Percentiles rank a stretch among this genome's conserved stretches.
Conservation (phyloP, 2,329 filamentous ascomycete species). For the Diaporthe ampelina region DNA sequence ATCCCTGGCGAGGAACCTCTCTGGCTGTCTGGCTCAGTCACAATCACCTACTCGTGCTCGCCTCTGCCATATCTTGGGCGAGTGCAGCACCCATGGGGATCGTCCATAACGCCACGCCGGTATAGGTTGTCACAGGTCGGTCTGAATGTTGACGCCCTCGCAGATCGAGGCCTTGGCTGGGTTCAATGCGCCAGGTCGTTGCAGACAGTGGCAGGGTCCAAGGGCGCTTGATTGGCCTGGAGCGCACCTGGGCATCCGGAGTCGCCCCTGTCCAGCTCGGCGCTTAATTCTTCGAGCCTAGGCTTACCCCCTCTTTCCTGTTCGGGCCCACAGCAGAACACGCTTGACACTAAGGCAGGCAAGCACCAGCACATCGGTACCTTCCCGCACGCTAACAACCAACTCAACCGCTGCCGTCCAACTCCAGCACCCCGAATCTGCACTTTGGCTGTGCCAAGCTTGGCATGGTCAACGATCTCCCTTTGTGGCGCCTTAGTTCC, state of each 20-base stretch:
- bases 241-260: conserved; percentile 29
- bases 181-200: conserved; percentile 59
- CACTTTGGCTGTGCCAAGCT: neutral
- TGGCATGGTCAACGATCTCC: neutral
- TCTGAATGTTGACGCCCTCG: conserved; percentile 33
- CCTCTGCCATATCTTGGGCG: conserved; percentile 36
- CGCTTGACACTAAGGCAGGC: conserved; percentile 10
- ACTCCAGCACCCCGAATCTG: neutral
- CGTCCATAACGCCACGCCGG: conserved; percentile 27
- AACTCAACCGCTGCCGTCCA: neutral
- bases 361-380: conserved; percentile 32
- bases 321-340: conserved; percentile 2
- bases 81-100: conserved; percentile 17
- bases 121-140: conserved; percentile 45
- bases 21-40: neutral
- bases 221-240: conserved; percentile 54
- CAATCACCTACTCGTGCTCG: neutral
- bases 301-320: conserved; percentile 30
- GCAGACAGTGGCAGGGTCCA: conserved; percentile 57
- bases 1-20: neutral
- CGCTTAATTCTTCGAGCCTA: conserved; percentile 51
- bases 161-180: conserved; percentile 40
- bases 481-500: conserved; percentile 7
- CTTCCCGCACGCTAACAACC: conserved; percentile 12
- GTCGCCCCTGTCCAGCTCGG: conserved; percentile 51